Evolutionary conservation across 768 basidiomycete genomes (phyloP).

Genomic region (Phlebiopsis flavidoalba): DNA sequence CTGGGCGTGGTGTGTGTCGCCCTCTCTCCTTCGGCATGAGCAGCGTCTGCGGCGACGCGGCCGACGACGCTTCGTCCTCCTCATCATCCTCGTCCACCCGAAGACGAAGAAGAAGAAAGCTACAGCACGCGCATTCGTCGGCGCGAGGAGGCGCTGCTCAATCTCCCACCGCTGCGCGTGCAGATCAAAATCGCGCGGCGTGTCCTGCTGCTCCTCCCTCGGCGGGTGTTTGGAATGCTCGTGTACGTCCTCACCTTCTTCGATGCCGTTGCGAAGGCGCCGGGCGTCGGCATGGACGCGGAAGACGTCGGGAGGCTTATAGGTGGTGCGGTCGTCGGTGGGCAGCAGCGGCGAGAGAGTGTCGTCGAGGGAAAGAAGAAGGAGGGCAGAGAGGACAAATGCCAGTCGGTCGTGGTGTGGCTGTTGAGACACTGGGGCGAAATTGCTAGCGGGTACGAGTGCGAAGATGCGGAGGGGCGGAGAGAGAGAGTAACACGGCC

Average conservation of each 20-base stretch:
- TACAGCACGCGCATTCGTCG: slow-evolving; percentile 21
- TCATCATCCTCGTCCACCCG: slow-evolving; percentile 26
- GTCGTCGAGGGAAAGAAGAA: not conserved
- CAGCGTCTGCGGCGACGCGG: slow-evolving; percentile 10
- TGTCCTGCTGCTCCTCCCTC: slow-evolving; percentile 46
- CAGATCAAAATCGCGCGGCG: slow-evolving; percentile 39
- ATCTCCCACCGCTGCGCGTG: slow-evolving; percentile 5
- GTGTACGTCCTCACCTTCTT: slow-evolving; percentile 44
- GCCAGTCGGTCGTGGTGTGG: slow-evolving; percentile 5
- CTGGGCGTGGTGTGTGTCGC: slow-evolving; percentile 39
- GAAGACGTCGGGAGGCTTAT: slow-evolving; percentile 44
- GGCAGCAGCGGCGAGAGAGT: slow-evolving; percentile 1
- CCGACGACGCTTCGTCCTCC: slow-evolving; percentile 5
- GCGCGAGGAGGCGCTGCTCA: slow-evolving; percentile 23
- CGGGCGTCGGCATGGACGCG: slow-evolving; percentile 43
- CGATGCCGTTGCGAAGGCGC: slow-evolving; percentile 44
- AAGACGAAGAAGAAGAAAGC: slow-evolving; percentile 24
- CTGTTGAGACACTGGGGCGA: slow-evolving; percentile 9
- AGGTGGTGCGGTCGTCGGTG: slow-evolving; percentile 35
- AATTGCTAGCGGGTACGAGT: slow-evolving; percentile 7
- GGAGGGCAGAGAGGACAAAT: not conserved
- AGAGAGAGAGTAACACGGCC: too few species aligned
- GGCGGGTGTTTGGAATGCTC: slow-evolving; percentile 34
- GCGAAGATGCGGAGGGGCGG: not conserved
- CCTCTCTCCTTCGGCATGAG: slow-evolving; percentile 20